Evolutionary conservation across 2,329 filamentous ascomycete species (phyloP).

Genomic region (Hymenoscyphus scutula): DNA sequence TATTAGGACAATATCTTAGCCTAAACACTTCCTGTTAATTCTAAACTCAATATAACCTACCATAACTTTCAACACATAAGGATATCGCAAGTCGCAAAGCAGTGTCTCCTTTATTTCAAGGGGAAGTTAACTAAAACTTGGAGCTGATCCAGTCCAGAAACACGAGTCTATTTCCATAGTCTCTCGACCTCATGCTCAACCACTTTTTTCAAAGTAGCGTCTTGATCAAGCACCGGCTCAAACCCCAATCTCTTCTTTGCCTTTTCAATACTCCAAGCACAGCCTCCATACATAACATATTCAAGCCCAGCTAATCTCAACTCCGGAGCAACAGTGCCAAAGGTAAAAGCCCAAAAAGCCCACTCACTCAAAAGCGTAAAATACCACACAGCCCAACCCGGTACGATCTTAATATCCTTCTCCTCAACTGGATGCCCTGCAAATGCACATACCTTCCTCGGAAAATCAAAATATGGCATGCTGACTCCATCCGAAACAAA

Average conservation of each 20-base stretch:
- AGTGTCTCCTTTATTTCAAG: too few species aligned
- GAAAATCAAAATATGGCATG: slow-evolving; percentile 36
- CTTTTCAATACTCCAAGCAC: slow-evolving; percentile 14
- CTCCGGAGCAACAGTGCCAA: slow-evolving; percentile 10
- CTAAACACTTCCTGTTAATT: too few species aligned
- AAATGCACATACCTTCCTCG: slow-evolving; percentile 15
- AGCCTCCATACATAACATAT: slow-evolving; percentile 6
- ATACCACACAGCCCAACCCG: slow-evolving; percentile 4
- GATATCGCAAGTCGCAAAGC: too few species aligned
- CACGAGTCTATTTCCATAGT: background rate
- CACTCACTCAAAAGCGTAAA: slow-evolving; percentile 11
- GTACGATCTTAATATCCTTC: slow-evolving; percentile 12
- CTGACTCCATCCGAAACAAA: slow-evolving; percentile 38
- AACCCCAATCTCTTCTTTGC: slow-evolving; percentile 16
- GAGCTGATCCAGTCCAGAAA: background rate
- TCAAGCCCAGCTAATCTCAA: slow-evolving; percentile 8
- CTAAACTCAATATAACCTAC: too few species aligned
- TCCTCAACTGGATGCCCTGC: slow-evolving; percentile 14
- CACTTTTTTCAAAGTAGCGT: slow-evolving; percentile 11
- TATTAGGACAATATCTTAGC: too few species aligned
- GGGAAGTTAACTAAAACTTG: background rate
- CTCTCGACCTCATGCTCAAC: slow-evolving; percentile 5
- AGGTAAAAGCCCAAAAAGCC: slow-evolving; percentile 13
- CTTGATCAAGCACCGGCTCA: slow-evolving; percentile 12
- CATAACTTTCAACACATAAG: too few species aligned